Conservation (phyloP, 768 basidiomycete genomes). For the Macrolepiota fuliginosa region DNA sequence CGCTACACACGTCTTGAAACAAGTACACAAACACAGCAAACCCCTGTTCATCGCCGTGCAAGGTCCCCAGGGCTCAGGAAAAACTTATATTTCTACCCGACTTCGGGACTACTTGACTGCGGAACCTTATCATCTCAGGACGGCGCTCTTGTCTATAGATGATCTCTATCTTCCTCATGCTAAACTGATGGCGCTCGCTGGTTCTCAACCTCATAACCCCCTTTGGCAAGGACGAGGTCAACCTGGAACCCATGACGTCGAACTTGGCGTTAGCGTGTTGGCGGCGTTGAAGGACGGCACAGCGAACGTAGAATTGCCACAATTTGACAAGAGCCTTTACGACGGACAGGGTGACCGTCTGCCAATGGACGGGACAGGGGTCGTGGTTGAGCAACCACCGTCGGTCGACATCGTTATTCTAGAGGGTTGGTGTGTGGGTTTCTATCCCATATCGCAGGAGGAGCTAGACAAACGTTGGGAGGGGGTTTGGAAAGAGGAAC, state of each 20-base stretch:
- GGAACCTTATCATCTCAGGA: constrained; percentile 48
- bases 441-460: constrained; percentile 54
- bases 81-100: constrained; percentile 72
- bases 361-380: constrained; percentile 36
- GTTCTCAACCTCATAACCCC: constrained; percentile 51
- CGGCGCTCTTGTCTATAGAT: constrained; percentile 73
- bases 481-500: constrained; percentile 38
- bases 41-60: constrained; percentile 88
- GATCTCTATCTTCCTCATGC: constrained; percentile 83
- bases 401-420: constrained; percentile 77
- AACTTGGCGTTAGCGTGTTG: constrained; percentile 57
- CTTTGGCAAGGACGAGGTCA: constrained; percentile 85
- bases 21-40: constrained; percentile 20
- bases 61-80: constrained; percentile 94
- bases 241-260: constrained; percentile 88
- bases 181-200: constrained; percentile 54
- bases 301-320: constrained; percentile 58
- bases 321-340: constrained; percentile 85
- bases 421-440: constrained; percentile 97
- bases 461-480: constrained; percentile 57
- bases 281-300: constrained; percentile 42
- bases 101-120: constrained; percentile 43
- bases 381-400: constrained; percentile 37
- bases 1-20: constrained; percentile 26
- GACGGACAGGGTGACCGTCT: constrained; percentile 84